phyloP scores from a whole-genome alignment of 2,329 filamentous ascomycete species.

The Thermoascus crustaceus region DNA sequence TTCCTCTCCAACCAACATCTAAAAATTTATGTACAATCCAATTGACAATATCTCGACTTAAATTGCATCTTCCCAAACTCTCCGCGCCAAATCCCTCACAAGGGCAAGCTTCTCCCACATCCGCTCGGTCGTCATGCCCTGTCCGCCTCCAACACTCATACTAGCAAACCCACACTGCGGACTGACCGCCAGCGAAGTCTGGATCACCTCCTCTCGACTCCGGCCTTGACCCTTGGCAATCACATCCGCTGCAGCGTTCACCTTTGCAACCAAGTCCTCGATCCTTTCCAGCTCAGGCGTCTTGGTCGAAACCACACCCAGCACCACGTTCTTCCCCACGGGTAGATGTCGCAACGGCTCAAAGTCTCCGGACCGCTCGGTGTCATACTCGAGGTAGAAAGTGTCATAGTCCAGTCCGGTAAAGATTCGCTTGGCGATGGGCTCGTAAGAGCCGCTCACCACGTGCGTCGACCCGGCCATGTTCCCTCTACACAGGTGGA shows the following conservation, averaged over 20 bases:
- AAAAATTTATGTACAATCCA: no score
- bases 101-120: no score
- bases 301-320: conserved; percentile 54
- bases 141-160: conserved; percentile 15
- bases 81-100: no score
- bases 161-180: conserved; percentile 64
- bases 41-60: no score
- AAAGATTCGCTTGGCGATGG: conserved; percentile 55
- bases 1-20: no score
- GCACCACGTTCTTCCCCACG: conserved; percentile 49
- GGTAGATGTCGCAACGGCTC: conserved; percentile 52
- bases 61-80: no score
- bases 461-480: conserved; percentile 53
- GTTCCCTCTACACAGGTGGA: conserved; percentile 59
- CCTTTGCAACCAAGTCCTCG: conserved; percentile 47
- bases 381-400: conserved; percentile 59
- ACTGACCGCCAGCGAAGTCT: conserved; percentile 54
- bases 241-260: conserved; percentile 52
- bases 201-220: conserved; percentile 54
- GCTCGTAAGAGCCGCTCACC: conserved; percentile 54
- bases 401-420: conserved; percentile 50
- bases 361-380: conserved; percentile 51
- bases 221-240: conserved; percentile 56
- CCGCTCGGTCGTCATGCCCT: background rate
- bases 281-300: conserved; percentile 49